These are phyloP conservation scores for Silene conica DNA, from an alignment of 148 eudicot species.

Conservation along the genomic window DNA sequence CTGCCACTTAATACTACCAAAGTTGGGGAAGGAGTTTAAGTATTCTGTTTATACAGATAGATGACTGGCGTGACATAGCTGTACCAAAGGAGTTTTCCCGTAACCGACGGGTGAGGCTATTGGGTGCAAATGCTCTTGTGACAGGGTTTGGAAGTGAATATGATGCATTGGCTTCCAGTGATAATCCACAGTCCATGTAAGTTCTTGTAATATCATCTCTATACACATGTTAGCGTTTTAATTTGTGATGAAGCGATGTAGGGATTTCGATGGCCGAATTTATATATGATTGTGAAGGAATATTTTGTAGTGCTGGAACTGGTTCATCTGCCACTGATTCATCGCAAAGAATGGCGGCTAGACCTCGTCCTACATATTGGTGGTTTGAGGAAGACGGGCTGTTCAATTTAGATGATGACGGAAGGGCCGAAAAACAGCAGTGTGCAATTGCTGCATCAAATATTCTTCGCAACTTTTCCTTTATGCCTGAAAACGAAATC, in stretches of 20 bases:
- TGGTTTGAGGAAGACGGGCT: constrained; percentile 96
- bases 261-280: not conserved
- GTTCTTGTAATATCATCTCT: constrained; percentile 2
- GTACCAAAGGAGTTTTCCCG: constrained; percentile 69
- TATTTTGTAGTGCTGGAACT: constrained; percentile 44
- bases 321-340: constrained; percentile 51
- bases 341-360: constrained; percentile 43
- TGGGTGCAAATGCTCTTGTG: constrained; percentile 74
- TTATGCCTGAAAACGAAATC: constrained; percentile 89
- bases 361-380: constrained; percentile 60
- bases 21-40: not conserved
- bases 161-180: constrained; percentile 51
- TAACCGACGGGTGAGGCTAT: constrained; percentile 58
- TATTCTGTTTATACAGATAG: constrained; percentile 52
- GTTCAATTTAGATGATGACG: constrained; percentile 91
- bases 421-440: constrained; percentile 84
- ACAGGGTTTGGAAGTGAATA: constrained; percentile 88
- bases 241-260: not conserved
- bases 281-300: constrained; percentile 19
- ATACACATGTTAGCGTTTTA: not conserved
- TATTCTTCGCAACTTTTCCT: constrained; percentile 87
- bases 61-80: constrained; percentile 97
- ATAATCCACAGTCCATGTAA: constrained; percentile 48
- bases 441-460: constrained; percentile 98
- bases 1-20: not conserved